A percentile compares a stretch with the other conserved stretches of the same genome.
Conservation (phyloP, 2,329 filamentous ascomycete species). For the Colletotrichum chrysophilum region DNA sequence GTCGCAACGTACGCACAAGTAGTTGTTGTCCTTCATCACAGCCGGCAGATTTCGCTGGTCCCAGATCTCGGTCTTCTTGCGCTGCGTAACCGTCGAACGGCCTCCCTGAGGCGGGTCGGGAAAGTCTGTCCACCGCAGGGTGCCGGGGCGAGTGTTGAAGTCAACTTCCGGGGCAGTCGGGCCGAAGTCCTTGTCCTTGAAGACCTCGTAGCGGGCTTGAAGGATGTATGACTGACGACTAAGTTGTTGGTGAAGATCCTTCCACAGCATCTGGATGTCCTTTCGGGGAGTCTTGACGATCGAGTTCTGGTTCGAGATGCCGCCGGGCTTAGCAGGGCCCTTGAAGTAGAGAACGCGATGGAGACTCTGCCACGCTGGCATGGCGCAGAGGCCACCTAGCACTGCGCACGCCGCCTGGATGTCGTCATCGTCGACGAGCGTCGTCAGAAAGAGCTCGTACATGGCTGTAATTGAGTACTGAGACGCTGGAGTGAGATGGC, state of each 20-base stretch:
- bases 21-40: slow-evolving; percentile 56
- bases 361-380: slow-evolving; percentile 54
- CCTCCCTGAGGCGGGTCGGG: slow-evolving; percentile 60
- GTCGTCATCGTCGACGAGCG: slow-evolving; percentile 55
- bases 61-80: slow-evolving; percentile 63
- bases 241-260: slow-evolving; percentile 59
- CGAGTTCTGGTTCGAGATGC: slow-evolving; percentile 46
- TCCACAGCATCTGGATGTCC: slow-evolving; percentile 49
- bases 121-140: slow-evolving; percentile 64
- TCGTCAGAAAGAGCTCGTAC: slow-evolving; percentile 66
- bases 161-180: slow-evolving; percentile 35
- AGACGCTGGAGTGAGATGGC: background rate
- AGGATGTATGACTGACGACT: slow-evolving; percentile 62
- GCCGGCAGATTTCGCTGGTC: slow-evolving; percentile 53
- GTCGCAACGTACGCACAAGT: slow-evolving; percentile 42
- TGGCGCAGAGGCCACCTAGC: slow-evolving; percentile 62
- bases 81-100: slow-evolving; percentile 51
- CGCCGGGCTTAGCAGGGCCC: slow-evolving; percentile 48
- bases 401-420: slow-evolving; percentile 55
- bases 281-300: slow-evolving; percentile 32
- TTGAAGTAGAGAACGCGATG: slow-evolving; percentile 60
- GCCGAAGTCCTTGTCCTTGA: slow-evolving; percentile 52
- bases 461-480: slow-evolving; percentile 36
- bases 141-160: slow-evolving; percentile 49
- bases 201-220: slow-evolving; percentile 59